Conservation (phyloP, 2,329 filamentous ascomycete species). For the Phaeoacremonium minimum region DNA sequence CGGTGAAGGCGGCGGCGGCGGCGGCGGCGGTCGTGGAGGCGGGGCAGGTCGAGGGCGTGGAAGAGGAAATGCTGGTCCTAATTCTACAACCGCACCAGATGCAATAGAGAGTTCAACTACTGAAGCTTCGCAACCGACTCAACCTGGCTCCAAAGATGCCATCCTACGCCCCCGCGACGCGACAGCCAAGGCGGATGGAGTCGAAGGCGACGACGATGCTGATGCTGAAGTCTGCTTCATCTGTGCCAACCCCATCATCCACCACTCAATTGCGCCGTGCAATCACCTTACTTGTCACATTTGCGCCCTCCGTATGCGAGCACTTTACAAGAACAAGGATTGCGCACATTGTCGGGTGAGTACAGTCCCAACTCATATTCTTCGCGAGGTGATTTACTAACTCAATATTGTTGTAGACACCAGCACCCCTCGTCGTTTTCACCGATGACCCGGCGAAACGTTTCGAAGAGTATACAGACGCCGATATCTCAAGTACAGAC, state of each 20-base stretch:
- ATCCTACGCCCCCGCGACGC: constrained; percentile 2
- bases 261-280: constrained; percentile 86
- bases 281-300: constrained; percentile 98
- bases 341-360: constrained; percentile 92
- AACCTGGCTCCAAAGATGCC: constrained; percentile 7
- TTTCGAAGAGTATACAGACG: constrained; percentile 75
- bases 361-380: constrained; percentile 10
- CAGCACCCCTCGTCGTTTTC: constrained; percentile 82
- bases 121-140: constrained; percentile 3
- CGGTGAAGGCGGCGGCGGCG: constrained; percentile 24
- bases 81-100: constrained; percentile 10
- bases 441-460: constrained; percentile 78
- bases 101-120: constrained; percentile 3
- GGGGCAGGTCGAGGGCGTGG: constrained; percentile 26
- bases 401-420: constrained; percentile 35
- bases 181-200: constrained; percentile 5
- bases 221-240: constrained; percentile 94
- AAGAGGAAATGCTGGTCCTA: constrained; percentile 10
- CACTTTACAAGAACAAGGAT: constrained; percentile 92
- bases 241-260: constrained; percentile 84
- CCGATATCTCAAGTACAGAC: constrained; percentile 74
- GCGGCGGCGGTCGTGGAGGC: constrained; percentile 28
- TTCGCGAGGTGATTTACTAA: not conserved
- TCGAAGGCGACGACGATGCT: constrained; percentile 27
- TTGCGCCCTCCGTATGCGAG: constrained; percentile 84